Base-by-base conservation (phyloP, 768 basidiomycete genomes). In the Phylloporus arenicola region DNA sequence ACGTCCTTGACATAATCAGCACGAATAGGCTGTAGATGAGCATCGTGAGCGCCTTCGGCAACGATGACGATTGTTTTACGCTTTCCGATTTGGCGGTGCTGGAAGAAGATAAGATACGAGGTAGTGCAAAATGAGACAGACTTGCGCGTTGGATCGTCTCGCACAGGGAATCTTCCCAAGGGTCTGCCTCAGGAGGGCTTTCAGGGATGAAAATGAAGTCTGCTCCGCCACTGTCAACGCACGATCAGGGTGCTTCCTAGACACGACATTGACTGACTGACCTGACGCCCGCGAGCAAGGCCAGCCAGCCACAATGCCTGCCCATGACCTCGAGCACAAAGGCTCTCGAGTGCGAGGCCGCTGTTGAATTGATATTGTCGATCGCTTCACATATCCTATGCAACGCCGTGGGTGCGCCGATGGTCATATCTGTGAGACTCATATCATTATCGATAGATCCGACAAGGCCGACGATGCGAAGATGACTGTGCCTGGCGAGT, bases 251-350 rank as follows among this genome's bases (percentile, higher is more conserved):
- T 38, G 45, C 9, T 2, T 20, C 33, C 25, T 24, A 20, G 19
- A 25, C 22, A 19, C 1, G 16, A 30, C 40, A 7, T 6, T 14
- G 34, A 4, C 14, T 30, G 4, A 72, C 81, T 51, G 61, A 88
- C 85, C 88, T 89, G 44, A 97, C 86, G 54, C 88, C 93, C 11
- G 93, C 96, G 61, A 93, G 77, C 20, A 98, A 75, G 3, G 96
- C 93, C 16, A 98, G 75, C 96, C 96, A 99, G n/a, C 96, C 96
- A 68, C 96, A 98, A 65, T 98, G 91, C 49, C 95, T 75, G n/a
- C 96, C 96, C 96, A 98, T 99, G 47, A 98, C 96, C 69, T 98
- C 96, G 35, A 99, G 77, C 37, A 99, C 94, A 68, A 99, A 99
- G 0, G 96, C 96, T 50, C 96, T 81, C 25, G 93, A 97, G 68